Evolutionary conservation across 148 eudicot genomes (phyloP).

Genomic region (Spergularia marina): DNA sequence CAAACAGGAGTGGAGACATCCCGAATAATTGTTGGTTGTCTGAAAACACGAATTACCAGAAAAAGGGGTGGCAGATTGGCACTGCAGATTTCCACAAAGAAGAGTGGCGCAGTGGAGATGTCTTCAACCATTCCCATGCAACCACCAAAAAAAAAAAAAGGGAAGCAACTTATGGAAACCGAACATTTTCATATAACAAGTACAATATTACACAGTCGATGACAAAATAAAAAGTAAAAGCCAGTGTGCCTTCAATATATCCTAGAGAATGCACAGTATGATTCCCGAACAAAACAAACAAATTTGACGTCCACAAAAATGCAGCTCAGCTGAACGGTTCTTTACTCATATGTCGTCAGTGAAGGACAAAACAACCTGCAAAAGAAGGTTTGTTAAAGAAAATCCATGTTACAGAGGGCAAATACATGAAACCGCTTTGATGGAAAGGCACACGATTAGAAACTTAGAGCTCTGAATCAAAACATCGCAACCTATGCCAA

Average conservation of each 20-base stretch:
- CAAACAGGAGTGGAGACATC: too few relatives aligned
- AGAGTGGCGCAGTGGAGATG: too few relatives aligned
- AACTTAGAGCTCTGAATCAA: neutral
- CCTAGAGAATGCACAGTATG: conserved; percentile 7
- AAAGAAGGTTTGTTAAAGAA: neutral
- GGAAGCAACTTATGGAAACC: too few relatives aligned
- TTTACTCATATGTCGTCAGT: conserved; percentile 45
- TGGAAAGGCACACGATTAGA: neutral
- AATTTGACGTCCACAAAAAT: conserved; percentile 5
- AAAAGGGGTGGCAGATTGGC: too few relatives aligned
- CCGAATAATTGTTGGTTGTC: too few relatives aligned
- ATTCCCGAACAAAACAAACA: neutral
- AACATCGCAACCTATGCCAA: too few relatives aligned
- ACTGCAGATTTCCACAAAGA: too few relatives aligned
- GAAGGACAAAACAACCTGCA: conserved; percentile 61
- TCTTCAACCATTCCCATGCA: too few relatives aligned
- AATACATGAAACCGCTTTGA: neutral
- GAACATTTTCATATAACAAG: too few relatives aligned
- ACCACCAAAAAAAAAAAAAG: too few relatives aligned
- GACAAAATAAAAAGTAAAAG: neutral
- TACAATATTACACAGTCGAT: neutral
- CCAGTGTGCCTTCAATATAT: neutral
- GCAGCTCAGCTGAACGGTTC: neutral
- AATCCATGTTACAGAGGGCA: conserved; percentile 3
- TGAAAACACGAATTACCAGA: too few relatives aligned